A percentile compares a stretch with the other conserved stretches of the same genome.
Conservation (phyloP, 1,284 basidiomycete species). For the Naganishia cerealis region DNA sequence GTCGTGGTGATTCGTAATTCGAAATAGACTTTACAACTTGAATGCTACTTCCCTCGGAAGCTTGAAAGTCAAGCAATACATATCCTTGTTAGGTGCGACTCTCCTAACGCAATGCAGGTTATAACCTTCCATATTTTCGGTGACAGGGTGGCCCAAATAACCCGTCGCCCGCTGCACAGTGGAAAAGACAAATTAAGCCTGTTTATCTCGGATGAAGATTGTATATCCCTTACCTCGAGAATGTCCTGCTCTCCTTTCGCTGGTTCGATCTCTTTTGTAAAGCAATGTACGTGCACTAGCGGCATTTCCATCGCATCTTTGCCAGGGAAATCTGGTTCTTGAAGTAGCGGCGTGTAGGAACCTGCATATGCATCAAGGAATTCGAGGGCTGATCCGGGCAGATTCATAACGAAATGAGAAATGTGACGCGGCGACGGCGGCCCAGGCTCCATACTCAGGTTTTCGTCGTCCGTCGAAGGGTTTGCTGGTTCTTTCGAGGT, state of each 20-base stretch:
- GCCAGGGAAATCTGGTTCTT: slow-evolving; percentile 37
- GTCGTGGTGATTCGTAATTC: not conserved
- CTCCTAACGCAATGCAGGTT: slow-evolving; percentile 77
- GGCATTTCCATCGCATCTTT: slow-evolving; percentile 61
- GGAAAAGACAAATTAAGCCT: not conserved
- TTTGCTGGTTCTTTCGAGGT: not conserved
- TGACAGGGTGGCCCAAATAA: slow-evolving; percentile 63
- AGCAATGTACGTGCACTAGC: slow-evolving; percentile 93
- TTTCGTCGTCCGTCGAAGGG: not conserved
- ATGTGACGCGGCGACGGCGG: slow-evolving; percentile 57
- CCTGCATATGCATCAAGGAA: slow-evolving; percentile 88
- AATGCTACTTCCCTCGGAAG: slow-evolving; percentile 63
- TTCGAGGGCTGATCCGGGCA: slow-evolving; percentile 85
- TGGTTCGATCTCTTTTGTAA: slow-evolving; percentile 79
- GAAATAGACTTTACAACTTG: slow-evolving; percentile 13
- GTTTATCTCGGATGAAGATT: not conserved
- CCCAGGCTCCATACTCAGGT: not conserved
- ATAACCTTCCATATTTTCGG: slow-evolving; percentile 58
- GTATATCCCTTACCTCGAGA: slow-evolving; percentile 62
- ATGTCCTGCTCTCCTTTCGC: slow-evolving; percentile 73
- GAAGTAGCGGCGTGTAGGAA: slow-evolving; percentile 55
- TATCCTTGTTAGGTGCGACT: slow-evolving; percentile 95
- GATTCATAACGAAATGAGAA: slow-evolving; percentile 93
- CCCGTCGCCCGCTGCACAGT: slow-evolving; percentile 68
- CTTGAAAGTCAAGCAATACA: slow-evolving; percentile 95